Evolutionary conservation across 768 basidiomycete species (phyloP), one percentile per base, ranked within the genome.

Genomic region (Coprinopsis sp.): DNA sequence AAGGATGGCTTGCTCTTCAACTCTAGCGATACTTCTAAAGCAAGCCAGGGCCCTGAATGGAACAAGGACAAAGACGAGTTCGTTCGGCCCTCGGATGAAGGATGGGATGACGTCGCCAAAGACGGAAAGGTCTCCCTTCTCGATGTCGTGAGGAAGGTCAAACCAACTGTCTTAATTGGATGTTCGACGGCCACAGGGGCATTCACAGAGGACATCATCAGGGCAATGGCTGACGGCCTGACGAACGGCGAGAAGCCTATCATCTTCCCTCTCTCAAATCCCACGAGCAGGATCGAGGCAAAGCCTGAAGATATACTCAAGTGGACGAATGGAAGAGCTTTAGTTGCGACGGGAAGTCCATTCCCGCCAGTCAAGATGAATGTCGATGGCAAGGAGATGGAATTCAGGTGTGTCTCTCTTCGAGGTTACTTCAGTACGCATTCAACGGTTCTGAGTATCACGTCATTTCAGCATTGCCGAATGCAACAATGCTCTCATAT

Each of bases 181-280:
- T 87, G 84, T 48, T 91, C 87, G 47, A 92, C 91, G 2, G 72
- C 78, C 39, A 72, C 78, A 16, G 84, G 87, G 3, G 86, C 82
- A 24, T 95, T 95, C 65, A 83, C 76, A 3, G 77, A 88, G 65
- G 81, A 85, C 47, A 69, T 90, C 31, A 67, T 89, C 27, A 69
- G 71, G 58, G 73, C 76, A 22, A 84, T 93, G 88, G 72, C 77
- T 23, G 44, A 54, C 19, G 63, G 60, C 0, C 45, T 60, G 34
- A 51, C 40, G 16, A 39, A 46, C 10, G 49, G 45, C 8, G 78
- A 76, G 51, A 68, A 84, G 49, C 91, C 91, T 0, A 85, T 92
- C 56, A 88, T 94, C 52, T 74, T 92, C 56, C 88, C 91, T 13
- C 72, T 94, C 36, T 84, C 81, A 31, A 94, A 94, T 63, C 91